A percentile compares a stretch with the other conserved stretches of the same genome.
phyloP scores from a whole-genome alignment of 2,329 filamentous ascomycete genomes.

The Ophiostoma piceae region DNA sequence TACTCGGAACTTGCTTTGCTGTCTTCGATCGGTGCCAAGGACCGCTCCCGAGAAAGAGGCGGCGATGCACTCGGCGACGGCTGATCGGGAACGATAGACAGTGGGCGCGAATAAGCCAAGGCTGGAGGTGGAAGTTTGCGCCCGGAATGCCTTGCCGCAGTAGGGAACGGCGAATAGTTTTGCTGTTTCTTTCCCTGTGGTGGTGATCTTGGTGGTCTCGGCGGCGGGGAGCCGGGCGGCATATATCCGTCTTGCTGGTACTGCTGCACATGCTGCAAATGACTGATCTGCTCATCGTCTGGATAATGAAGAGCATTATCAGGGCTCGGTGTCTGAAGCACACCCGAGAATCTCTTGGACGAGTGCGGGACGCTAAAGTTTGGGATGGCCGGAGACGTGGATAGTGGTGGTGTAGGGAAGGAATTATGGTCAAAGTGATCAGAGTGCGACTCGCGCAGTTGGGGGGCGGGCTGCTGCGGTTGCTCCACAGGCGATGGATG shows the following conservation, averaged over 20 bases:
- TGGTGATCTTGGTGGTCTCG: slow-evolving; percentile 21
- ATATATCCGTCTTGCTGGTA: background rate
- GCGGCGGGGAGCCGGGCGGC: slow-evolving; percentile 20
- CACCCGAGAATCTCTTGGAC: slow-evolving; percentile 43
- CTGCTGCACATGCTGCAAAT: slow-evolving; percentile 27
- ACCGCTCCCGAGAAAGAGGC: background rate
- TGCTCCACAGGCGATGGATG: background rate
- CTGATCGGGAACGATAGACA: slow-evolving; percentile 52
- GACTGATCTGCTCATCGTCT: background rate
- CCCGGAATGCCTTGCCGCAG: background rate
- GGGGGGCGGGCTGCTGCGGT: background rate
- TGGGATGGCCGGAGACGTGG: slow-evolving; percentile 32
- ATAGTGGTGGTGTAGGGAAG: slow-evolving; percentile 23
- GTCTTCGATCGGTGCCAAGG: background rate
- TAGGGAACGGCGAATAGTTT: background rate
- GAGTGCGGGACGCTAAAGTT: slow-evolving; percentile 49
- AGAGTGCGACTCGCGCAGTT: background rate
- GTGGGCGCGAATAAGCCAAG: slow-evolving; percentile 45
- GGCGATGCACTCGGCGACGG: slow-evolving; percentile 39
- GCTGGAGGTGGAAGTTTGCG: slow-evolving; percentile 41
- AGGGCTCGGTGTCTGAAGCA: slow-evolving; percentile 29
- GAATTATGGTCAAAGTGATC: background rate
- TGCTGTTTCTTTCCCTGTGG: background rate
- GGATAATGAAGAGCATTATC: background rate
- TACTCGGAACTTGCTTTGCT: background rate